phyloP scores from a whole-genome alignment of 1,139 yeast species.

The Debaryomyces sp. region DNA sequence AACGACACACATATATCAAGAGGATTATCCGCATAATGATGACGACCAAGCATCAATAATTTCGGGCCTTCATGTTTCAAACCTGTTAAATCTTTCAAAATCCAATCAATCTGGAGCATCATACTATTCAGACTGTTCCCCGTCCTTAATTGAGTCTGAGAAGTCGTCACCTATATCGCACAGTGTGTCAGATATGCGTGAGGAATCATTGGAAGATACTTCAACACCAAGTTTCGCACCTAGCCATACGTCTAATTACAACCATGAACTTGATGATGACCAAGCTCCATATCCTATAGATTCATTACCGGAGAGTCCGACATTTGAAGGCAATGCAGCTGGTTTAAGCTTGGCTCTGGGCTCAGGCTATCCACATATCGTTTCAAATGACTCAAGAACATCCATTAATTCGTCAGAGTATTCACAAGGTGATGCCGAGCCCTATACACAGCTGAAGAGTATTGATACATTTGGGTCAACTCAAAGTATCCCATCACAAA shows the following conservation, averaged over 20 bases:
- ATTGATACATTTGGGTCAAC: conserved; percentile 6
- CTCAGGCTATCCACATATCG: background rate
- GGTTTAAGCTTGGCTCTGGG: background rate
- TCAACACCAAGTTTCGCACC: conserved; percentile 7
- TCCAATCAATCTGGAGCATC: background rate
- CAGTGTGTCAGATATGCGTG: conserved; percentile 4
- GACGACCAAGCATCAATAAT: background rate
- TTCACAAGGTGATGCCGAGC: conserved; percentile 1
- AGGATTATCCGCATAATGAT: background rate
- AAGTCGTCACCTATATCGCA: conserved; percentile 8
- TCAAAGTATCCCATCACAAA: conserved; percentile 1
- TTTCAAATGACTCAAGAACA: background rate
- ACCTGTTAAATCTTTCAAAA: background rate
- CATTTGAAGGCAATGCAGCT: conserved; percentile 9
- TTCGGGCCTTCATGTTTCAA: background rate
- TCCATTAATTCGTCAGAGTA: conserved; percentile 4
- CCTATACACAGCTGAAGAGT: conserved; percentile 1
- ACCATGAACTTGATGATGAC: conserved; percentile 3
- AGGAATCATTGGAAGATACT: conserved; percentile 7
- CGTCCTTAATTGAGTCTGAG: background rate
- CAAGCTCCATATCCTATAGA: conserved; percentile 22
- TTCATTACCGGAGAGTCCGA: conserved; percentile 13
- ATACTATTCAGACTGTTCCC: background rate
- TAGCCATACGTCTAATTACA: conserved; percentile 4
- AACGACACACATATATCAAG: background rate